Evolutionary conservation across 2,329 filamentous ascomycete species (phyloP).

Genomic region (Basipetospora chlamydospora): DNA sequence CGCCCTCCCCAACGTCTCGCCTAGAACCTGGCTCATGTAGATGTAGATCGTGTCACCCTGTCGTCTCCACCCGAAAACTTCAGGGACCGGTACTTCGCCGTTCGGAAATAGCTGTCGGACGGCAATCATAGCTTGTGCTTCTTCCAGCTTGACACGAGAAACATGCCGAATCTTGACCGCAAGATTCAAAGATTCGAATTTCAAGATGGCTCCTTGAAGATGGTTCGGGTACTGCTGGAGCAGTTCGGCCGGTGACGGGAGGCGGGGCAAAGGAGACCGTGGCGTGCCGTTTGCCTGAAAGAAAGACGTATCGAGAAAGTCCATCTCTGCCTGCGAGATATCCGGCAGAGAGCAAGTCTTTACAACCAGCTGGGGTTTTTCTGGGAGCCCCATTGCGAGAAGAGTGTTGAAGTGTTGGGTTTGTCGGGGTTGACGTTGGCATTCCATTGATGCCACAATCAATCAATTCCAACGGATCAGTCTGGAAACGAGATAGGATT

Average conservation of each 20-base stretch:
- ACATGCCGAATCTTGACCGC: slow-evolving; percentile 7
- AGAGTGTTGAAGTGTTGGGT: not conserved
- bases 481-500: not conserved
- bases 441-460: no score
- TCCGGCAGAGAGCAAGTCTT: not conserved
- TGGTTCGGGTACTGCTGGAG: no score
- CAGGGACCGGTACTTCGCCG: slow-evolving; percentile 10
- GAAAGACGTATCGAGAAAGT: no score
- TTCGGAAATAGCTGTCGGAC: slow-evolving; percentile 8
- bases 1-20: slow-evolving; percentile 11
- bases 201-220: no score
- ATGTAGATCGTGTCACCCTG: slow-evolving; percentile 10
- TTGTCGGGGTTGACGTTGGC: not conserved
- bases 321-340: no score
- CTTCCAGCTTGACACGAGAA: slow-evolving; percentile 6
- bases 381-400: not conserved
- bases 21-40: slow-evolving; percentile 13
- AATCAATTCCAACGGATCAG: not conserved
- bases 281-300: no score
- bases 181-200: slow-evolving; percentile 6
- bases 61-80: slow-evolving; percentile 21
- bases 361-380: not conserved
- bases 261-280: no score
- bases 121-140: slow-evolving; percentile 6
- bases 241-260: no score